A percentile compares a stretch with the other conserved stretches of the same genome.
Evolutionary conservation across 139 green algal genomes (phyloP).

Genomic region (Chlorella vulgaris): DNA sequence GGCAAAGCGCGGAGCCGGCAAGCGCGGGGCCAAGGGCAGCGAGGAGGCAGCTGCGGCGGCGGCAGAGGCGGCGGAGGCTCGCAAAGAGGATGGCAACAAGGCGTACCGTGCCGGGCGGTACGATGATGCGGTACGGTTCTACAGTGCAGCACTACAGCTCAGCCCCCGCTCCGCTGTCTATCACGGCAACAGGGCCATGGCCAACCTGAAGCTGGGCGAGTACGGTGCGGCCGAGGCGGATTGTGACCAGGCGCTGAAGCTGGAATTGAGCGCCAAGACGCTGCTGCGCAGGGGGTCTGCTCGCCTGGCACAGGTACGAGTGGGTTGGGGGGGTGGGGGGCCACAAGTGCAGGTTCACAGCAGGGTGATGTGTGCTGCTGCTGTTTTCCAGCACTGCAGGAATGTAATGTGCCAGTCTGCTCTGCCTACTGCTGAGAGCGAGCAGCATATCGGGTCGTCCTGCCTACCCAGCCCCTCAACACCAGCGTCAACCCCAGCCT

Average conservation of each 20-base stretch:
- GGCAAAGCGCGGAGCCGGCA: no score
- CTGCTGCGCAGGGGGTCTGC: constrained; percentile 56
- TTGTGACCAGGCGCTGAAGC: constrained; percentile 45
- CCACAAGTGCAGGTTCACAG: no score
- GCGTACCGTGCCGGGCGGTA: constrained; percentile 47
- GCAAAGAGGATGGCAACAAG: constrained; percentile 53
- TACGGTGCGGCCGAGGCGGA: constrained; percentile 52
- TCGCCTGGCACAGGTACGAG: constrained; percentile 15
- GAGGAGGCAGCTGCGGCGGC: not conserved
- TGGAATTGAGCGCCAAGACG: constrained; percentile 55
- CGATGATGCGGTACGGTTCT: constrained; percentile 46
- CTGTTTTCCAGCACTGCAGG: no score
- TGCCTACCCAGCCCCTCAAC: no score
- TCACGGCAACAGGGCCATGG: constrained; percentile 59
- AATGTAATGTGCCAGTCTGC: no score
- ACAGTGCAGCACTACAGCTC: constrained; percentile 45
- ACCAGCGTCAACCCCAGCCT: no score
- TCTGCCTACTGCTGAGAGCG: no score
- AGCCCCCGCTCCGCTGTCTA: constrained; percentile 47
- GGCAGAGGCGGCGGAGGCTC: constrained; percentile 7
- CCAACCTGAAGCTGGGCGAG: constrained; percentile 43
- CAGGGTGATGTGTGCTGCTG: no score
- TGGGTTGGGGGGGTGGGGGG: not conserved
- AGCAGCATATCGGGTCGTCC: no score
- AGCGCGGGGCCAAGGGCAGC: not conserved